A percentile compares a stretch with the other conserved stretches of the same genome.
phyloP scores from a whole-genome alignment of 495 filamentous ascomycete species.

The Amorphotheca resinae region DNA sequence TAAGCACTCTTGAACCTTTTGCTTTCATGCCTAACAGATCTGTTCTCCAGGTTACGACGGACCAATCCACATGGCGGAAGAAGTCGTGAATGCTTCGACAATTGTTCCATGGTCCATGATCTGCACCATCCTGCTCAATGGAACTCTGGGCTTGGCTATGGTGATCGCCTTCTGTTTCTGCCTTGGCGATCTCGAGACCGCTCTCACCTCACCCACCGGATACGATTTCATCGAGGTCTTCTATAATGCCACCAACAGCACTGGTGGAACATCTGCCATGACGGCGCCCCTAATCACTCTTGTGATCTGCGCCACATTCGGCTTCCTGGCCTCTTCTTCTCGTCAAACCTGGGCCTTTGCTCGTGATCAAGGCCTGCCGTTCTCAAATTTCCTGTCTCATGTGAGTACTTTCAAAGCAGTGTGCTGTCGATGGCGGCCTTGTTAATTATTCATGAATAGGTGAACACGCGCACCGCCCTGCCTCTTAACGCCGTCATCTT shows the following conservation, averaged over 20 bases:
- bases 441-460: conserved; percentile 3
- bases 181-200: conserved; percentile 28
- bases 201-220: conserved; percentile 22
- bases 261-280: conserved; percentile 30
- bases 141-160: conserved; percentile 27
- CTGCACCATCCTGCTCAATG: conserved; percentile 23
- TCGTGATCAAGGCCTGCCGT: conserved; percentile 37
- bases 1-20: neutral
- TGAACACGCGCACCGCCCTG: conserved; percentile 31
- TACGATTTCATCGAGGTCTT: conserved; percentile 43
- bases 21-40: neutral
- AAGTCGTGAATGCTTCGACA: neutral
- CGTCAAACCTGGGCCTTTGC: conserved; percentile 44
- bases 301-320: conserved; percentile 29
- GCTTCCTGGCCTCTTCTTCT: conserved; percentile 36
- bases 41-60: neutral
- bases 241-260: conserved; percentile 25
- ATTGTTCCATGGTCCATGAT: neutral
- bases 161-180: conserved; percentile 35
- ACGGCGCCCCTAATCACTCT: conserved; percentile 28
- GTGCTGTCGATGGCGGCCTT: too few species aligned
- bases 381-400: conserved; percentile 11
- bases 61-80: neutral
- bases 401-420: neutral
- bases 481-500: conserved; percentile 37